phyloP scores from a whole-genome alignment of 2,329 filamentous ascomycete species.

The Colletotrichum eremochloae region DNA sequence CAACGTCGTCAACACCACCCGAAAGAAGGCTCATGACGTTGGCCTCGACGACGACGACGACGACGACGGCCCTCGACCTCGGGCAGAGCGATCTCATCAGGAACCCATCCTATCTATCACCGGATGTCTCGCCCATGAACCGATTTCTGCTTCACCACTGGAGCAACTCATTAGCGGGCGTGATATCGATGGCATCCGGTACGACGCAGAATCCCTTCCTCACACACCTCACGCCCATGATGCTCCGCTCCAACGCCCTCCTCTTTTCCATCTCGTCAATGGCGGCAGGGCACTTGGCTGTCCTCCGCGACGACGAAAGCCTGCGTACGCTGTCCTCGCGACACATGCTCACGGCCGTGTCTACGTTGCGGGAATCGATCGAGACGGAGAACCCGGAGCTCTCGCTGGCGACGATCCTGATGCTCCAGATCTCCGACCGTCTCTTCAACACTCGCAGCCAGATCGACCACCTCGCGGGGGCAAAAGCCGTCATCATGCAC shows the following conservation, averaged over 20 bases:
- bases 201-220: slow-evolving; percentile 48
- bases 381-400: slow-evolving; percentile 43
- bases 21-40: not conserved
- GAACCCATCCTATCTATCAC: slow-evolving; percentile 22
- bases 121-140: slow-evolving; percentile 27
- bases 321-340: slow-evolving; percentile 45
- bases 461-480: slow-evolving; percentile 49
- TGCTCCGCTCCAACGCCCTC: slow-evolving; percentile 46
- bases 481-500: slow-evolving; percentile 48
- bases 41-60: not conserved
- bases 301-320: slow-evolving; percentile 45
- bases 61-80: too few species aligned
- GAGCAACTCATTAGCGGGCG: slow-evolving; percentile 45
- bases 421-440: slow-evolving; percentile 50
- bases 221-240: slow-evolving; percentile 50
- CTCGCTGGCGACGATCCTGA: slow-evolving; percentile 49
- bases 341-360: slow-evolving; percentile 45
- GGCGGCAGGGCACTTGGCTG: slow-evolving; percentile 49
- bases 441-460: slow-evolving; percentile 48
- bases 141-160: slow-evolving; percentile 49
- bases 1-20: not conserved
- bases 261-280: slow-evolving; percentile 49
- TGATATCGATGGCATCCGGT: slow-evolving; percentile 48
- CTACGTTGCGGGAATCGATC: slow-evolving; percentile 15
- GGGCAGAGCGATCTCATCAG: slow-evolving; percentile 13